These are phyloP conservation scores for Xerocomus spinulosus DNA, from an alignment of 768 basidiomycete genomes.

Conservation along the genomic window DNA sequence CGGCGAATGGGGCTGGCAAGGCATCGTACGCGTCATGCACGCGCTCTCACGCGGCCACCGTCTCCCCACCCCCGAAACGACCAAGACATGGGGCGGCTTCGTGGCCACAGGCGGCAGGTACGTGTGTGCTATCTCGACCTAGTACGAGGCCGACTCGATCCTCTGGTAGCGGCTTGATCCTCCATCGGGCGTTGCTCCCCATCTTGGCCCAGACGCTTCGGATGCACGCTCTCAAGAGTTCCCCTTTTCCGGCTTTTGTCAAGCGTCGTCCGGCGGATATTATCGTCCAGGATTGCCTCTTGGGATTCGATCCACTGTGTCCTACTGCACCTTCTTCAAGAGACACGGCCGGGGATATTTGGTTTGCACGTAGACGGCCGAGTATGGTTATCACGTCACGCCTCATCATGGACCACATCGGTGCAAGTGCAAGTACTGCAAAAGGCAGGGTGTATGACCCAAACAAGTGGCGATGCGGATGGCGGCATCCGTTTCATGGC, in stretches of 20 bases:
- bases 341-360: conserved; percentile 1
- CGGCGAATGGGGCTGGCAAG: conserved; percentile 33
- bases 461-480: conserved; percentile 42
- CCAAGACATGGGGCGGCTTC: conserved; percentile 34
- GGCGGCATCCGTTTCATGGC: conserved; percentile 44
- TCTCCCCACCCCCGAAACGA: conserved; percentile 5
- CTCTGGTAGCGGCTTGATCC: conserved; percentile 36
- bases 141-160: background rate
- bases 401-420: conserved; percentile 41
- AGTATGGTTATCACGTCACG: conserved; percentile 39
- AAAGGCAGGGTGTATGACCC: conserved; percentile 25
- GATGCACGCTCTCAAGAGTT: conserved; percentile 27
- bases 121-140: background rate
- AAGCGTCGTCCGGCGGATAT: conserved; percentile 35
- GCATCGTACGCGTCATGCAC: conserved; percentile 31
- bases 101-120: conserved; percentile 42
- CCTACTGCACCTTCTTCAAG: conserved; percentile 16
- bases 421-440: conserved; percentile 35
- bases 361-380: conserved; percentile 12
- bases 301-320: conserved; percentile 37
- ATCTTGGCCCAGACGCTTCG: conserved; percentile 32
- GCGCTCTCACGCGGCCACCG: conserved; percentile 24
- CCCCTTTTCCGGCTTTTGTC: conserved; percentile 27
- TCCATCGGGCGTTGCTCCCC: conserved; percentile 34
- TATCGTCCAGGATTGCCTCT: conserved; percentile 40